Base-by-base conservation (phyloP, 2,329 filamentous ascomycete species). In the Sarocladium oryzae region DNA sequence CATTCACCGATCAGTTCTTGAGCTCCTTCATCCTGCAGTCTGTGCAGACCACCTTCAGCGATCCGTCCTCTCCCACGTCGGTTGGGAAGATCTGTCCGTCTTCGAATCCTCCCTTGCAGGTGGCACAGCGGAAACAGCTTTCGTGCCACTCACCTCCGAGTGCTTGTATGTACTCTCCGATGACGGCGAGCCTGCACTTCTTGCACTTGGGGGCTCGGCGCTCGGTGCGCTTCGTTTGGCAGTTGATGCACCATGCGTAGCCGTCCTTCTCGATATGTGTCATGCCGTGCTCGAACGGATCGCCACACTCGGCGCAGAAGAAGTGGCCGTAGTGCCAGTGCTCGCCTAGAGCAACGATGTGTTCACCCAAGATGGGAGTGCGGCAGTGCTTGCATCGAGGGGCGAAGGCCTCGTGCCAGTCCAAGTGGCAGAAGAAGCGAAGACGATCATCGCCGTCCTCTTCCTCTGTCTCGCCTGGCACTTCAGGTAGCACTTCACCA, bases 261-360 rank as follows among this genome's bases (percentile, higher is more conserved):
- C 92, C 92, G 58, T 97, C 92, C 69, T 96, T 96, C 66, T 99
- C 93, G 51, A 99, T 84, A 61, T 85, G 82, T 41, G 81, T 85
- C 70, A 77, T 79, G 54, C 79, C 80, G 45, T 76, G 75, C 57
- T 78, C 89, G 65, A 99, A 99, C 0, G 93, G 92, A 71, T 99
- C 92, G 58, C 93, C 93, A 65, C 93, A 99, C 75, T 99, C 90
- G 37, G 93, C 93, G 64, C 93, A 99, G 78, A 99, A 99, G 73
- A 99, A 99, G 70, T 99, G 93, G 0, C 93, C 93, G 50, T 88
- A 88, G 67, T 99, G 93, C 88, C 89, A 99, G 69, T 96, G 90
- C n/a, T 85, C 82, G 1, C 93, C 93, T 52, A 95, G 89, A 1
- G 93, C 93, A 13, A 96, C 85, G 28, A 96, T 85, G 58, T 97